phyloP scores from a whole-genome alignment of 352 stramenopile genomes.

The Pythium grandisporangium region DNA sequence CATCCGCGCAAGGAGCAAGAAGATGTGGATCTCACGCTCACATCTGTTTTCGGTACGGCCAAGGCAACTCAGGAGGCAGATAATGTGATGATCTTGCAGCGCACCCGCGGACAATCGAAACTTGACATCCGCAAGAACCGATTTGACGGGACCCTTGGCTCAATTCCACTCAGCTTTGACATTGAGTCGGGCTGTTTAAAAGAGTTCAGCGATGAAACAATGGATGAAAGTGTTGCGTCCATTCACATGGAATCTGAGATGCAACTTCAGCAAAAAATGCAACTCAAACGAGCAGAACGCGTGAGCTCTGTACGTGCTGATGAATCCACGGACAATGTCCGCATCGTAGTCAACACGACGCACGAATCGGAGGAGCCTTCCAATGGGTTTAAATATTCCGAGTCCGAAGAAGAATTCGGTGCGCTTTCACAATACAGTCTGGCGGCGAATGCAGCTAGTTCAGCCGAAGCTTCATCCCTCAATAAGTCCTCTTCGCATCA shows the following conservation, averaged over 20 bases:
- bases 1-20: conserved; percentile 99
- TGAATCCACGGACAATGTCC: background rate
- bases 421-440: conserved; percentile 5
- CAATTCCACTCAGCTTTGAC: conserved; percentile 84
- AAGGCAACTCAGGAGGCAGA: conserved; percentile 99
- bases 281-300: conserved; percentile 18
- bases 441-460: background rate
- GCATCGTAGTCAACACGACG: background rate
- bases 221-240: conserved; percentile 61
- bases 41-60: conserved; percentile 96
- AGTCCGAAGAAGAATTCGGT: background rate
- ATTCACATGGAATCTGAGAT: conserved; percentile 75
- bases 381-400: background rate
- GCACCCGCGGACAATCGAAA: conserved; percentile 81
- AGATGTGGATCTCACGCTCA: conserved; percentile 87
- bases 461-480: background rate
- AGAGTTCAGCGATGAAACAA: conserved; percentile 55
- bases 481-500: background rate
- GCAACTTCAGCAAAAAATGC: conserved; percentile 55
- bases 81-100: conserved; percentile 98
- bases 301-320: background rate
- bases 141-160: conserved; percentile 89
- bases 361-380: conserved; percentile 1
- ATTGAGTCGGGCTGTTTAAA: conserved; percentile 37
- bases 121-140: conserved; percentile 97